phyloP scores from a whole-genome alignment of 2,329 filamentous ascomycete genomes.

The Ophiocordyceps robertsii region DNA sequence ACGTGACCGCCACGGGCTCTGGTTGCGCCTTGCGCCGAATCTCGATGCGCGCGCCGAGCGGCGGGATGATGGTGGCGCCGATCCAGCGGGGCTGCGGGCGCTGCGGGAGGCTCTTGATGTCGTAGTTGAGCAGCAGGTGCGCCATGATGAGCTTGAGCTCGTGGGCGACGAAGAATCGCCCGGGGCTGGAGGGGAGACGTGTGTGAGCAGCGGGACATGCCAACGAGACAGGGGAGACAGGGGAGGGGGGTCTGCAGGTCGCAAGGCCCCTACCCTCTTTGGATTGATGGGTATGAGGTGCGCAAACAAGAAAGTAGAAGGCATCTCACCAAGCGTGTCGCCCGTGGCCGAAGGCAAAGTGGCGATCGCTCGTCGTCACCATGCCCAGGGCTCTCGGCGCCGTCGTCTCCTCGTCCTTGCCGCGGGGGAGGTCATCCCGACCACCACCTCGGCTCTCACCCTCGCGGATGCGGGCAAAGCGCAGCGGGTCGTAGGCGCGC shows the following conservation, averaged over 20 bases:
- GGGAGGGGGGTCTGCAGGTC: too few relatives aligned
- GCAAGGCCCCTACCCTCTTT: too few relatives aligned
- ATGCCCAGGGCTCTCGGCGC: conserved; percentile 24
- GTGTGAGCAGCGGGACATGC: background rate
- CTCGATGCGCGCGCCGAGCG: conserved; percentile 12
- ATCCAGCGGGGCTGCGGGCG: conserved; percentile 28
- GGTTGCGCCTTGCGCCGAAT: conserved; percentile 6
- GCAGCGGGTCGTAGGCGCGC: conserved; percentile 31
- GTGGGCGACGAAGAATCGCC: conserved; percentile 41
- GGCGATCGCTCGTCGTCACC: conserved; percentile 36
- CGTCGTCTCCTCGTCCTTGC: background rate
- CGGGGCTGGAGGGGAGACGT: conserved; percentile 21
- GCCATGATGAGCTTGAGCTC: conserved; percentile 41
- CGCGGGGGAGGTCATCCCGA: conserved; percentile 6
- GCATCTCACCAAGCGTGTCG: conserved; percentile 30
- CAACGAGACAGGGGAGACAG: background rate
- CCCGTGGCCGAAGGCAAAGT: conserved; percentile 44
- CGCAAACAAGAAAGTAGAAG: too few relatives aligned
- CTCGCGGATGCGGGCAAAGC: conserved; percentile 30
- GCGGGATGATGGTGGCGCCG: conserved; percentile 25
- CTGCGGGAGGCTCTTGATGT: conserved; percentile 27
- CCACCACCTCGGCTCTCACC: conserved; percentile 18
- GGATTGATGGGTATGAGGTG: too few relatives aligned
- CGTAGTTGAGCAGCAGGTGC: conserved; percentile 37
- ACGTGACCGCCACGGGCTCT: background rate